phyloP scores from a whole-genome alignment of 768 basidiomycete genomes.

The Rhodosporidiobolus sp. region DNA sequence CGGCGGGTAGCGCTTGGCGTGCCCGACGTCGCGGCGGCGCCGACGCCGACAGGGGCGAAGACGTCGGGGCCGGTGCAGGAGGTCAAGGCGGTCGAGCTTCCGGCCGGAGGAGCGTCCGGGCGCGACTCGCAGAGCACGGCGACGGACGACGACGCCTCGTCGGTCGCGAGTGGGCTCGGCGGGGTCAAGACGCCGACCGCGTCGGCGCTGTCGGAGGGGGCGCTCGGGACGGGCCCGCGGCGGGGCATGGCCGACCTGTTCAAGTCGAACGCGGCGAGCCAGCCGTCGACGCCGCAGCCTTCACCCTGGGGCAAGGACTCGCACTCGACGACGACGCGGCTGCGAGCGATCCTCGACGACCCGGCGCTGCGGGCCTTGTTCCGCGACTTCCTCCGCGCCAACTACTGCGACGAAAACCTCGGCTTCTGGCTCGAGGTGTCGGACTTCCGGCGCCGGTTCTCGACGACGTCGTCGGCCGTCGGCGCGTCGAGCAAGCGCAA shows the following conservation, averaged over 20 bases:
- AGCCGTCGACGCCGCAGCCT: slow-evolving; percentile 7
- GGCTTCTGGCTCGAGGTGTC: slow-evolving; percentile 96
- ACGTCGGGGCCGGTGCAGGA: slow-evolving; percentile 46
- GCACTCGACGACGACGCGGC: slow-evolving; percentile 87
- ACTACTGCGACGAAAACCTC: slow-evolving; percentile 98
- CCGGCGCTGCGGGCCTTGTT: slow-evolving; percentile 82
- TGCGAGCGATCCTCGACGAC: slow-evolving; percentile 88
- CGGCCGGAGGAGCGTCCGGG: neutral
- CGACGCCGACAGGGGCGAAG: slow-evolving; percentile 57
- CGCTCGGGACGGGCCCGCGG: slow-evolving; percentile 21
- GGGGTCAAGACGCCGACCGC: neutral
- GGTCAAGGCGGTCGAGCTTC: neutral
- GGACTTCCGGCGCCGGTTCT: slow-evolving; percentile 94
- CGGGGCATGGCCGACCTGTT: slow-evolving; percentile 41
- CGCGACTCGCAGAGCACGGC: slow-evolving; percentile 11
- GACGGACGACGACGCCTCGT: slow-evolving; percentile 21
- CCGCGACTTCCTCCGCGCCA: slow-evolving; percentile 86
- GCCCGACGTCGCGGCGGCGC: slow-evolving; percentile 73
- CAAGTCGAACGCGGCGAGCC: slow-evolving; percentile 33
- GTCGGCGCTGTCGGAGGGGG: slow-evolving; percentile 24
- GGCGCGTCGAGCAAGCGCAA: slow-evolving; percentile 41
- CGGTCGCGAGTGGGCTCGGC: neutral
- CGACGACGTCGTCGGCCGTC: slow-evolving; percentile 86
- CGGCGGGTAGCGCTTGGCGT: slow-evolving; percentile 65
- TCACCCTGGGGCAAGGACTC: slow-evolving; percentile 53